These are phyloP conservation scores for Pseudozyma thailandica DNA, from an alignment of 1,284 basidiomycete species.

Conservation along the genomic window DNA sequence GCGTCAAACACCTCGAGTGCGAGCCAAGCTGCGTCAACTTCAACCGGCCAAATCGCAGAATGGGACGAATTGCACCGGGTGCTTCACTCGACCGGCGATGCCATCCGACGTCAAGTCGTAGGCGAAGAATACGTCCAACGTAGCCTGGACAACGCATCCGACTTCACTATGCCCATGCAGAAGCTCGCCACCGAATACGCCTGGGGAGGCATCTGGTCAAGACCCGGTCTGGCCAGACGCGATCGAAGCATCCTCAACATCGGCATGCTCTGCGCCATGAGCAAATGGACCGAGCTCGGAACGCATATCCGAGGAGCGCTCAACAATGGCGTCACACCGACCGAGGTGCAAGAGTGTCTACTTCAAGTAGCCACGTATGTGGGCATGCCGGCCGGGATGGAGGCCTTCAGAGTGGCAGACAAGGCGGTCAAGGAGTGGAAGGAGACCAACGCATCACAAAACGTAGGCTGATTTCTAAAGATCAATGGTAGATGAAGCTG, in stretches of 20 bases:
- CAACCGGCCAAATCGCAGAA: slow-evolving; percentile 8
- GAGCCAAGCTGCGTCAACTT: background rate
- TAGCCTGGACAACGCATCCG: slow-evolving; percentile 20
- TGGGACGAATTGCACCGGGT: slow-evolving; percentile 22
- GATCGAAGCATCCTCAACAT: slow-evolving; percentile 47
- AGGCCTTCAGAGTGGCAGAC: slow-evolving; percentile 41
- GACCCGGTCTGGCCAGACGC: slow-evolving; percentile 28
- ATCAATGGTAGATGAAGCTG: too few species aligned
- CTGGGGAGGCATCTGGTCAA: slow-evolving; percentile 41
- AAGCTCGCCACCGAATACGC: slow-evolving; percentile 36
- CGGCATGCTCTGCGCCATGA: slow-evolving; percentile 40
- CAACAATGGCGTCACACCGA: slow-evolving; percentile 44
- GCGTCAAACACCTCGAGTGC: background rate
- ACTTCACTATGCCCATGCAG: slow-evolving; percentile 39
- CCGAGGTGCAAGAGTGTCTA: slow-evolving; percentile 40
- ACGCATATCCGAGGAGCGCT: slow-evolving; percentile 45
- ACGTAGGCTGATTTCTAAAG: too few species aligned
- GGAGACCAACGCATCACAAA: slow-evolving; percentile 9
- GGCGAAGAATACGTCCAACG: slow-evolving; percentile 38
- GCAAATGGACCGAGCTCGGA: slow-evolving; percentile 34
- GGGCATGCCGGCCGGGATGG: slow-evolving; percentile 47
- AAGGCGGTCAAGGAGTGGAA: slow-evolving; percentile 49
- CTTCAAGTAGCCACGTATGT: slow-evolving; percentile 44
- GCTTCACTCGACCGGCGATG: slow-evolving; percentile 23
- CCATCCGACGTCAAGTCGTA: slow-evolving; percentile 32